A percentile compares a stretch with the other conserved stretches of the same genome.
Conservation (phyloP, 768 basidiomycete genomes). For the Tephrocybe sp. region DNA sequence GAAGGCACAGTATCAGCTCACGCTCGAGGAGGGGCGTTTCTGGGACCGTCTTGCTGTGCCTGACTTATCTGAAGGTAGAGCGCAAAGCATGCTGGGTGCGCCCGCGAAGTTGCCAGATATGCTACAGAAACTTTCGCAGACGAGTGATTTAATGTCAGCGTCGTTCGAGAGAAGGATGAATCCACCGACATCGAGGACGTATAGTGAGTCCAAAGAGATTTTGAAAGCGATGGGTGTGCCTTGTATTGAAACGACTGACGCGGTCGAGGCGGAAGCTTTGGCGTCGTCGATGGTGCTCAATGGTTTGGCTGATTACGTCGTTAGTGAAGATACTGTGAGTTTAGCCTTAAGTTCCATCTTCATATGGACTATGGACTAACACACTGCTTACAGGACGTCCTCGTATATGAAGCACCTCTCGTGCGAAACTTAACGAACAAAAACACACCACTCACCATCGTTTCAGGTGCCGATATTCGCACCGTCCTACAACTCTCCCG, state of each 20-base stretch:
- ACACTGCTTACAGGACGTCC: constrained; percentile 64
- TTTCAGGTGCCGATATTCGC: constrained; percentile 66
- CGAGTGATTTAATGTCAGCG: constrained; percentile 55
- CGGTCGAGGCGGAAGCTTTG: constrained; percentile 83
- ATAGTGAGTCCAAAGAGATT: constrained; percentile 67
- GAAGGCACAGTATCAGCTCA: constrained; percentile 59
- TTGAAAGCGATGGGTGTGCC: constrained; percentile 81
- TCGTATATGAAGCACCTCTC: constrained; percentile 80
- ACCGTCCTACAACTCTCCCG: constrained; percentile 53
- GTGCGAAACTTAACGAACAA: constrained; percentile 72
- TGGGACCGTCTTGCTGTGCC: constrained; percentile 46
- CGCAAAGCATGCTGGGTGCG: background rate
- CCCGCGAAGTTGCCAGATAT: background rate
- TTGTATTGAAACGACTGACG: constrained; percentile 62
- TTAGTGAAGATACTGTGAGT: constrained; percentile 83
- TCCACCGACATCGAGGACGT: constrained; percentile 62
- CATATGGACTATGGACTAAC: too few species aligned
- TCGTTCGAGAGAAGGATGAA: constrained; percentile 65
- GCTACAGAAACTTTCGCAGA: constrained; percentile 26
- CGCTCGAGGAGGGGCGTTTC: constrained; percentile 55
- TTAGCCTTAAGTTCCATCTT: too few species aligned
- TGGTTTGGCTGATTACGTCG: constrained; percentile 84
- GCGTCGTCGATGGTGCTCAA: constrained; percentile 73
- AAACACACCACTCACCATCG: constrained; percentile 54
- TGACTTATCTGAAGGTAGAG: background rate